Evolutionary conservation across 306 rosid species (phyloP).

Genomic region (Malus orientalis): DNA sequence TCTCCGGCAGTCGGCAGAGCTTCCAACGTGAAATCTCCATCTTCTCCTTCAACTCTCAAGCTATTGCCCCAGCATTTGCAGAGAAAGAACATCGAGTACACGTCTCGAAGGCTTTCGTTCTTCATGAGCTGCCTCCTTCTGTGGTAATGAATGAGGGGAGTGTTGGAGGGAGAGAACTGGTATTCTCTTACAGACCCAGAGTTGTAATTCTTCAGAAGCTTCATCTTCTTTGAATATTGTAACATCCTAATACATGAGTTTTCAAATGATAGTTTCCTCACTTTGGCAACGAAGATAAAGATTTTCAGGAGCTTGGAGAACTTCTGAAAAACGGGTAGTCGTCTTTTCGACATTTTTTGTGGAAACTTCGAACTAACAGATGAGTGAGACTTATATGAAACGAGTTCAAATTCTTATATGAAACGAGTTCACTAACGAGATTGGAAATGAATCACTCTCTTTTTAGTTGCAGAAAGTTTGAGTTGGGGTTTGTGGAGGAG

Average conservation of each 20-base stretch:
- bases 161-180: conserved; percentile 45
- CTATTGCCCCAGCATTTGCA: conserved; percentile 31
- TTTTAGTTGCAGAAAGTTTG: conserved; percentile 7
- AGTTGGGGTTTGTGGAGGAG: not conserved
- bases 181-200: conserved; percentile 30
- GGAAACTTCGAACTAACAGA: not conserved
- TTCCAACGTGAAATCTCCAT: conserved; percentile 19
- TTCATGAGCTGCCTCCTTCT: conserved; percentile 8
- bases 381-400: too few relatives aligned
- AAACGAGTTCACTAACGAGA: not conserved
- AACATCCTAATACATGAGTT: conserved; percentile 28
- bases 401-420: not conserved
- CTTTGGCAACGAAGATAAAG: conserved; percentile 27
- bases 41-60: conserved; percentile 18
- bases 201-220: conserved; percentile 30
- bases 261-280: conserved; percentile 34
- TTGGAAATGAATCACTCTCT: not conserved
- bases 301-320: conserved; percentile 28
- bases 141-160: conserved; percentile 35
- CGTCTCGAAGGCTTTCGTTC: conserved; percentile 1
- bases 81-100: conserved; percentile 35
- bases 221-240: conserved; percentile 16
- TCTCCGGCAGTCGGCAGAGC: conserved; percentile 4
- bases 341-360: conserved; percentile 37
- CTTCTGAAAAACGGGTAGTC: conserved; percentile 27